Base-by-base conservation (phyloP, 495 filamentous ascomycete species). In the Schizothecium vesticola region DNA sequence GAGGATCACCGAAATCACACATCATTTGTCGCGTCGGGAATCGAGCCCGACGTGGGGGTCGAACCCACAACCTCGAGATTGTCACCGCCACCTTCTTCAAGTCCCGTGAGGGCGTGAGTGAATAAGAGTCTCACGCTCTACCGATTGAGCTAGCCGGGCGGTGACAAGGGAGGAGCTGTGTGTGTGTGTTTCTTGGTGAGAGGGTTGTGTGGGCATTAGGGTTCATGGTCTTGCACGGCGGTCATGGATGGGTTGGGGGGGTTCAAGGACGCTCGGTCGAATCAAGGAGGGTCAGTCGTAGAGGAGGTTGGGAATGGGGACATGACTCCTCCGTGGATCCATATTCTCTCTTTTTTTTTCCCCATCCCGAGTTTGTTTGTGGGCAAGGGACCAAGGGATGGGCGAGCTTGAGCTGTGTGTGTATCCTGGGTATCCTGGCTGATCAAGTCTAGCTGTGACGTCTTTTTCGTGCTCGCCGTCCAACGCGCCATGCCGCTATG, bases 71-170 rank as follows among this genome's bases (percentile, higher is more conserved):
- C 43, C 43, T 51, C n/a, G 43, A 51, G 43, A 51, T 51, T 28
- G 6, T 28, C 6, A 16, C 28, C 28, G 10, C 10, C 28, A 8
- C 10, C 28, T 9, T 10, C 0, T 29, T 0, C 9, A 8, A 29
- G 28, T 1, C 28, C 28, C 28, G 10, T 9, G n/a, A 29, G 28
- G 6, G 28, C 10, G 8, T 29, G 0, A 10, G 31, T 33, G 31
- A 33, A 33, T 90, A 90, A 90, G 87, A 90, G 88, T 90, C 88
- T 88, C 85, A 89, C 88, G 88, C 88, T 90, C 88, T 89, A 88
- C 87, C 87, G 87, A 90, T 89, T 90, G 87, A 90, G 87, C 87
- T 89, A 90, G 86, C 86, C 77, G 73, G 73, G 75, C 75, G n/a
- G n/a, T n/a, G 58, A 63, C 7, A 1, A 43, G 13, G 7, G n/a